These are phyloP conservation scores for Aureobasidium pullulans DNA, from an alignment of 2,329 filamentous ascomycete species.

Conservation along the genomic window DNA sequence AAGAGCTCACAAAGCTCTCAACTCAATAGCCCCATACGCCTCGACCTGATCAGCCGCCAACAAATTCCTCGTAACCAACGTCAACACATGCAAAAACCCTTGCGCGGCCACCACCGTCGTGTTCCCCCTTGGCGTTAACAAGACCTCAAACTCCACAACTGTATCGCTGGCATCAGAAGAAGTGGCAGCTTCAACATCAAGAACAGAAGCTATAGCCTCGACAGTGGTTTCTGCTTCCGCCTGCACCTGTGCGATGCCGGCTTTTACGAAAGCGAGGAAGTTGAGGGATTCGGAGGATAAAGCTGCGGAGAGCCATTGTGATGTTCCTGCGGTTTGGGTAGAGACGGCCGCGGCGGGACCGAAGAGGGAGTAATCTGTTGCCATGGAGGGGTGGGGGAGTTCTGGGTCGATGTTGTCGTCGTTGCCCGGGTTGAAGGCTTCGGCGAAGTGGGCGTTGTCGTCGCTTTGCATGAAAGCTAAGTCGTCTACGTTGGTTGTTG, in stretches of 20 bases:
- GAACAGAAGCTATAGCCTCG: neutral
- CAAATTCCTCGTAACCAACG: conserved; percentile 47
- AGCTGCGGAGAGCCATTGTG: conserved; percentile 44
- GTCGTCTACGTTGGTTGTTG: neutral
- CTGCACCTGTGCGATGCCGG: conserved; percentile 33
- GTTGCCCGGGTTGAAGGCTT: neutral
- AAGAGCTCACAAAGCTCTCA: neutral
- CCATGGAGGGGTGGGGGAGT: neutral
- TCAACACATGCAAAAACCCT: conserved; percentile 67
- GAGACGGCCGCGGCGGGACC: conserved; percentile 39
- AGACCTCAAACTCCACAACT: conserved; percentile 57
- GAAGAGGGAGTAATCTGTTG: conserved; percentile 35
- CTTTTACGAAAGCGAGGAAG: conserved; percentile 54
- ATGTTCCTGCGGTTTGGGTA: conserved; percentile 40
- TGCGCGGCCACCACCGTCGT: conserved; percentile 60
- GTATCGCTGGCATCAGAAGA: conserved; percentile 26
- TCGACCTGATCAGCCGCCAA: conserved; percentile 52
- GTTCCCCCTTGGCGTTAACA: conserved; percentile 55
- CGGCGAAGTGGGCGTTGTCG: neutral
- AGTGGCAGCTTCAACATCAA: conserved; percentile 15
- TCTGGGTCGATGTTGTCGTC: neutral
- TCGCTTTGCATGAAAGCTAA: conserved; percentile 8
- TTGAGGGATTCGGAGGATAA: conserved; percentile 55
- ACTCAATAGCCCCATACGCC: conserved; percentile 22
- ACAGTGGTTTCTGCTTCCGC: conserved; percentile 19